phyloP scores from a whole-genome alignment of 2,329 filamentous ascomycete genomes.

The Neofusicoccum umdonicola region DNA sequence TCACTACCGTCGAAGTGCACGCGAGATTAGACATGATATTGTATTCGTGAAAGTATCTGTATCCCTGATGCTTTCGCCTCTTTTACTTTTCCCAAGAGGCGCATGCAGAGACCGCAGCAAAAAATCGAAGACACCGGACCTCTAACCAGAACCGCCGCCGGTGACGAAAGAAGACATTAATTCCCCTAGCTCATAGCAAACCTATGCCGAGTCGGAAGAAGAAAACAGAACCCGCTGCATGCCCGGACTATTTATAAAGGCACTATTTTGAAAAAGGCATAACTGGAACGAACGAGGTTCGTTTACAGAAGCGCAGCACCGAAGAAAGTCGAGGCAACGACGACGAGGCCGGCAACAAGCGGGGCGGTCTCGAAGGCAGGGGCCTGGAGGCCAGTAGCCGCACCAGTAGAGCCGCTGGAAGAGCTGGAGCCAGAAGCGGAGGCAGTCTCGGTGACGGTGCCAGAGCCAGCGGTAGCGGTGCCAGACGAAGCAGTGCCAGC shows the following conservation, averaged over 20 bases:
- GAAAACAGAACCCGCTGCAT: constrained; percentile 15
- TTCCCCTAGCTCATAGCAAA: constrained; percentile 12
- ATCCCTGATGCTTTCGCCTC: background rate
- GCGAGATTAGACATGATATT: background rate
- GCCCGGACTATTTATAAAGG: constrained; percentile 13
- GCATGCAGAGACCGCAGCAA: background rate
- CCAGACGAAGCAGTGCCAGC: constrained; percentile 48
- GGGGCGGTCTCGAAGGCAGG: constrained; percentile 51
- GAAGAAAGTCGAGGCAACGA: constrained; percentile 53
- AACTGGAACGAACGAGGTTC: background rate
- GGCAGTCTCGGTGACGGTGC: constrained; percentile 42
- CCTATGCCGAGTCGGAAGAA: constrained; percentile 11
- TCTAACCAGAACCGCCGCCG: constrained; percentile 4
- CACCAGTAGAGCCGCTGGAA: constrained; percentile 34
- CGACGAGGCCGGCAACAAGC: constrained; percentile 50
- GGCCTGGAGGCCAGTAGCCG: constrained; percentile 44
- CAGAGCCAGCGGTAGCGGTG: constrained; percentile 50
- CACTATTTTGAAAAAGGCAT: background rate
- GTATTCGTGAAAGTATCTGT: constrained; percentile 10
- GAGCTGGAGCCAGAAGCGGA: constrained; percentile 27
- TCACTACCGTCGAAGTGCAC: background rate
- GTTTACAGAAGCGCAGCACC: constrained; percentile 48
- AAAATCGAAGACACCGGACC: constrained; percentile 12
- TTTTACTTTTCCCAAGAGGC: background rate
- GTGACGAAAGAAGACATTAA: constrained; percentile 7